Conservation (phyloP, 2,329 filamentous ascomycete genomes). For the Knoxdaviesia capensis region DNA sequence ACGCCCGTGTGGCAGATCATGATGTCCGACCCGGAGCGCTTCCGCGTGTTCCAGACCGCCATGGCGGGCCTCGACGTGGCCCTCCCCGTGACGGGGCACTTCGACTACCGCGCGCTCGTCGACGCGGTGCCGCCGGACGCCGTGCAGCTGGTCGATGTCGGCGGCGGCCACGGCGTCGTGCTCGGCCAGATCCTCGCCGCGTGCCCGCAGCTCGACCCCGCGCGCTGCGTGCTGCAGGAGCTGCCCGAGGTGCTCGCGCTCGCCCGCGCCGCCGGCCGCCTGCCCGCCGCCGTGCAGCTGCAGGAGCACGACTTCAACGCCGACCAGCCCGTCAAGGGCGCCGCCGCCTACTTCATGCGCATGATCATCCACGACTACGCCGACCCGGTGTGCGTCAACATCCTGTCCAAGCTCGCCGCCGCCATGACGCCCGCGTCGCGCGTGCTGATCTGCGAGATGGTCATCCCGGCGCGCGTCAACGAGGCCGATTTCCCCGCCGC, state of each 20-base stretch:
- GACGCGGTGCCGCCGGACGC: conserved; percentile 7
- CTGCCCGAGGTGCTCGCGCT: conserved; percentile 10
- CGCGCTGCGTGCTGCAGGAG: conserved; percentile 10
- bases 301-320: conserved; percentile 12
- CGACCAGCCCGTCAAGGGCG: conserved; percentile 13
- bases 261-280: conserved; percentile 5
- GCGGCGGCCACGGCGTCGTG: conserved; percentile 12
- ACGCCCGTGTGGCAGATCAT: conserved; percentile 14
- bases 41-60: conserved; percentile 12
- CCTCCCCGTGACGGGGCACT: conserved; percentile 13
- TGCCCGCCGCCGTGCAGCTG: conserved; percentile 8
- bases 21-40: conserved; percentile 11
- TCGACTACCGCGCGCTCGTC: conserved; percentile 11
- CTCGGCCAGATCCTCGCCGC: conserved; percentile 12
- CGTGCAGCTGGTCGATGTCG: conserved; percentile 12
- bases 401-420: conserved; percentile 10
- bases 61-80: conserved; percentile 14
- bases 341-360: conserved; percentile 15
- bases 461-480: conserved; percentile 10
- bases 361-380: conserved; percentile 15
- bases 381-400: conserved; percentile 10
- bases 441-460: conserved; percentile 14
- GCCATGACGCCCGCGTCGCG: conserved; percentile 12
- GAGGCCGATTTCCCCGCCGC: conserved; percentile 12
- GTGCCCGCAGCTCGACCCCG: conserved; percentile 9